Evolutionary conservation across 2,329 filamentous ascomycete species (phyloP).

Genomic region (Fusarium sp.): DNA sequence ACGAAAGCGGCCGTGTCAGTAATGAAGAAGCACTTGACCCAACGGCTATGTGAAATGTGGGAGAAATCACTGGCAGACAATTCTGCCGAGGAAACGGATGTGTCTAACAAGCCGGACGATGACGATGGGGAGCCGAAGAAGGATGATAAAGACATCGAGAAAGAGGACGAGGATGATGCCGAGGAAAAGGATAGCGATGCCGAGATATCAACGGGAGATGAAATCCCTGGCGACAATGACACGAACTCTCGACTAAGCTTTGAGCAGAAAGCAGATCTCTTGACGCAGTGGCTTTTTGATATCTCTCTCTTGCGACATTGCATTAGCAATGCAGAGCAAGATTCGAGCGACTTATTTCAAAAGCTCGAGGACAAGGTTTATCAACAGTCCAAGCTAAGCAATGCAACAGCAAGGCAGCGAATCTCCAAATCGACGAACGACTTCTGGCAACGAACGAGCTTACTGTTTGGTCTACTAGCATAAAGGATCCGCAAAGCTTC

Average conservation of each 20-base stretch:
- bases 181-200: conserved; percentile 18
- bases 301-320: conserved; percentile 62
- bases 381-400: conserved; percentile 59
- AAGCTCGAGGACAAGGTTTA: conserved; percentile 60
- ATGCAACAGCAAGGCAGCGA: conserved; percentile 61
- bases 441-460: conserved; percentile 84
- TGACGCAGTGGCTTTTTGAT: conserved; percentile 72
- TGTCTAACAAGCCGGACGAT: conserved; percentile 9
- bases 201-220: conserved; percentile 8
- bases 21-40: conserved; percentile 69
- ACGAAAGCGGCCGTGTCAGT: conserved; percentile 71
- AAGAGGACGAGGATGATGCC: conserved; percentile 13
- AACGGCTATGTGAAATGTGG: conserved; percentile 64
- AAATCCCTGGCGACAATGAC: not conserved
- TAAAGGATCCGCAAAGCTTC: conserved; percentile 33
- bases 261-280: conserved; percentile 58
- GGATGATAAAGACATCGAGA: conserved; percentile 18
- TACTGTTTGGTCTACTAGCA: conserved; percentile 83
- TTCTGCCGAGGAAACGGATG: conserved; percentile 31
- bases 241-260: conserved; percentile 4
- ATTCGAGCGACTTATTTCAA: conserved; percentile 51
- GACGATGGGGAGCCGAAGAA: not conserved
- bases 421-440: conserved; percentile 74
- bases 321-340: conserved; percentile 50
- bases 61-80: conserved; percentile 53